Base-by-base conservation (phyloP, 495 filamentous ascomycete genomes). In the Bathelium albidoporum region DNA sequence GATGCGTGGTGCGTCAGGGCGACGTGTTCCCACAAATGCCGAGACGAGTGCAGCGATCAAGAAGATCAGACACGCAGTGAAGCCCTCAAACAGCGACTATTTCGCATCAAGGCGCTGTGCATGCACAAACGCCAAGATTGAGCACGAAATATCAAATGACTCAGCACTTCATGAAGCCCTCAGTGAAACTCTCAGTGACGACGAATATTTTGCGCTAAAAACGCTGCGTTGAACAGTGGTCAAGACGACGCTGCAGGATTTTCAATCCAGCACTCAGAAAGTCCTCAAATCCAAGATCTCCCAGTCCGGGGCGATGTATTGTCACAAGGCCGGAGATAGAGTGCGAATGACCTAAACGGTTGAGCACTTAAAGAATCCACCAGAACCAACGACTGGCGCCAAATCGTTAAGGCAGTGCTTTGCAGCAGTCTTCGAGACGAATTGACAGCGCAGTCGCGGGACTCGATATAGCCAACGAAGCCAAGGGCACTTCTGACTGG, bases 11-110 rank as follows among this genome's bases (percentile, higher is more conserved):
- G 58, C 45, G 71, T 71, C 70, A 70, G 73, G 73, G 74, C 73
- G 52, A 36, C 53, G 74, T 72, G 74, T 76, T 75, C 74, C 74
- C 74, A 75, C 74, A 76, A 76, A 60, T 66, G 71, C 71, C 71
- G 71, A 71, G 71, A 70, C 65, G 64, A 63, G 16, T 11, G 18
- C 18, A 49, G 20, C 1, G 44, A 2, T 22, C 20, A 22, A 22
- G n/a, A 49, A 49, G 44, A 49, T n/a, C 44, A 49, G 20, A 5
- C 9, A 49, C 44, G 44, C 44, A 20, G 44, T 12, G 20, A 49
- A 49, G 44, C 20, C 11, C 44, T 49, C 44, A 49, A 18, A 16
- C 44, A 16, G 20, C 44, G 20, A 20, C 5, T 49, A 10, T 49
- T 49, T 49, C 5, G 14, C 5, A 22, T 49, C 44, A n/a, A 49